Evolutionary conservation across 1,139 yeast genomes (phyloP), one percentile per base, ranked within the genome.

Genomic region (Yamadazyma triangularis): DNA sequence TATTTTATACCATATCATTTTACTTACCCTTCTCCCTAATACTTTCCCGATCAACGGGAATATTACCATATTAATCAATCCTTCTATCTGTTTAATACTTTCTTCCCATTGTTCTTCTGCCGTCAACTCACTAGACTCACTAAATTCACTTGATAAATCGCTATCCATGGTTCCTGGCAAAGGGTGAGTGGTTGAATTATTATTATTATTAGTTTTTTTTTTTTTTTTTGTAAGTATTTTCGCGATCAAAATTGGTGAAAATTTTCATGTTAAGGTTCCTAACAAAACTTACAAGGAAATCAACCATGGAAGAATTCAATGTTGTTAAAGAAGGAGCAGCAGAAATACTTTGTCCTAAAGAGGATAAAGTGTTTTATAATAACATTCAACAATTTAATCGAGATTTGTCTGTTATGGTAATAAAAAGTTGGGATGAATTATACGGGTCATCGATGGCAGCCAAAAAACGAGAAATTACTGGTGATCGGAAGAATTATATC

Each of bases 321-420:
- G 57, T 72, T 10, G 77, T 83, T 28, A 72, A 70, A 21, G 97
- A 89, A 56, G 97, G 97, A 2, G 64, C 71, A 37, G 96, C 96
- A 5, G 73, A 77, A 19, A 79, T 89, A 33, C 64, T 87, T 29
- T 80, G 49, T 75, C 20, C 20, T 18, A 18, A 18, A 77, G 47
- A 81, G 3, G 47, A 81, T 38, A 81, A 80, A 45, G 98, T 91
- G 8, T 91, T 91, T 51, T 91, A 93, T 62, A 91, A 91, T 52
- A 97, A 95, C 4, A 85, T 91, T 38, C 99, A 91, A 58, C 97
- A 89, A 57, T 91, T 89, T 59, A 91, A 91, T 54, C 72, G 99
- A 47, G 99, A 91, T 53, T 61, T 91, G 32, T 84, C 95, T 40
- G 82, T 86, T 5, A 65, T 84, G 48, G 89, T 87, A 8, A 89